These are phyloP conservation scores for Diplosphaera chodatii DNA, from an alignment of 139 green algal genomes.

Conservation along the genomic window DNA sequence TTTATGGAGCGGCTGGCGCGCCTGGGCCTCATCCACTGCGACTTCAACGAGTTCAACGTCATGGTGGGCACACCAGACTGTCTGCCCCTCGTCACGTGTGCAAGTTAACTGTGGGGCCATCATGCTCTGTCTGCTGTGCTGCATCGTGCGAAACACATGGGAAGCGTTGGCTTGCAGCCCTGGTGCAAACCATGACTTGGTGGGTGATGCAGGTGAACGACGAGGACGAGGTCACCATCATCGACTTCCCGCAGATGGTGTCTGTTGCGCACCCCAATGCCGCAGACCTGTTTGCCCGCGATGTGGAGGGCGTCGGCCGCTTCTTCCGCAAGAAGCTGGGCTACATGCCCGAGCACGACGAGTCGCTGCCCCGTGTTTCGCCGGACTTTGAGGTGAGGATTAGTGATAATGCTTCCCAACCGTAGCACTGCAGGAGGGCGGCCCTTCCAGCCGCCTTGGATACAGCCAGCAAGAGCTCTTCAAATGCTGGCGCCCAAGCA, in stretches of 20 bases:
- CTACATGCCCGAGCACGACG: slow-evolving; percentile 56
- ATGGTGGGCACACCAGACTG: slow-evolving; percentile 27
- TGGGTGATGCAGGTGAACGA: slow-evolving; percentile 60
- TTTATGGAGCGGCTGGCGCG: slow-evolving; percentile 68
- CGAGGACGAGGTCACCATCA: slow-evolving; percentile 75
- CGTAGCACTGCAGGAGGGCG: too few relatives aligned
- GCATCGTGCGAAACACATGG: too few relatives aligned
- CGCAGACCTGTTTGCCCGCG: slow-evolving; percentile 86
- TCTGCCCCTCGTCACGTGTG: too few relatives aligned
- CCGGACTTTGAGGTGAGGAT: slow-evolving; percentile 36
- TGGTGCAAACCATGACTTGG: too few relatives aligned
- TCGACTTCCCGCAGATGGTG: slow-evolving; percentile 99
- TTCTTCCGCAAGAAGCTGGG: slow-evolving; percentile 73
- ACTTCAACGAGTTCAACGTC: slow-evolving; percentile 99
- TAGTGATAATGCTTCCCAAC: neutral
- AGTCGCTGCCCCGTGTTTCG: slow-evolving; percentile 35
- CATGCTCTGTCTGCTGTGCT: too few relatives aligned
- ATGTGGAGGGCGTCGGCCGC: slow-evolving; percentile 83
- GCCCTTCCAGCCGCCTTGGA: too few relatives aligned
- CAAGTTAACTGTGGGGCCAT: too few relatives aligned
- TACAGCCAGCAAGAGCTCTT: too few relatives aligned
- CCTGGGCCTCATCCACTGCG: slow-evolving; percentile 94
- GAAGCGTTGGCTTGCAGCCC: too few relatives aligned
- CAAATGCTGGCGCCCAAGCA: too few relatives aligned
- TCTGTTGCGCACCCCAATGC: slow-evolving; percentile 85